Percentiles rank a stretch among this genome's conserved stretches.
These are phyloP conservation scores for Piromyces finnis DNA, from an alignment of 192 early-diverging fungal genomes.

Conservation along the genomic window DNA sequence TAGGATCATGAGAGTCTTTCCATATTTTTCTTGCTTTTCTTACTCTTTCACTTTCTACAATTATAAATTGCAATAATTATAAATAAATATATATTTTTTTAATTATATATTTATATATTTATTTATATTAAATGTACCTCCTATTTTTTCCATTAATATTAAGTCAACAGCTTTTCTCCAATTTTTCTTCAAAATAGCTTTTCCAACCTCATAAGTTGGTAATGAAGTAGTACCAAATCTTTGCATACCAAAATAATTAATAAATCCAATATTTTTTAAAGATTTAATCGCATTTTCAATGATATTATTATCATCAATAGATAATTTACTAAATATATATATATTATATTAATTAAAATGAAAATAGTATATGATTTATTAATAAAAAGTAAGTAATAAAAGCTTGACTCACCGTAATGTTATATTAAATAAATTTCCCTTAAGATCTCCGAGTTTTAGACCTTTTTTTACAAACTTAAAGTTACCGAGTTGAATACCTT, in stretches of 20 bases:
- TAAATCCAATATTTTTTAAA: conserved; percentile 58
- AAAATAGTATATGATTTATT: too few relatives aligned
- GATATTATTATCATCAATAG: conserved; percentile 20
- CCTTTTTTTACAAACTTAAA: conserved; percentile 40
- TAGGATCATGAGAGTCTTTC: conserved; percentile 5
- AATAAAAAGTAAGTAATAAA: not conserved
- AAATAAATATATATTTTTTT: too few relatives aligned
- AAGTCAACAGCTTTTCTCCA: conserved; percentile 58
- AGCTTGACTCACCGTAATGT: conserved; percentile 35
- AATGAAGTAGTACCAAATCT: conserved; percentile 79
- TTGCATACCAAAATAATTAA: conserved; percentile 99
- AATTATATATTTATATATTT: too few relatives aligned
- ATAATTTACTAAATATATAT: conserved; percentile 23
- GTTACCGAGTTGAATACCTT: conserved; percentile 52
- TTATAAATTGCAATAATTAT: too few relatives aligned
- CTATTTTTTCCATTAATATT: conserved; percentile 64
- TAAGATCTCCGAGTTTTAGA: conserved; percentile 65
- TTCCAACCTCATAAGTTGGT: conserved; percentile 63
- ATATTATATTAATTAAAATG: too few relatives aligned
- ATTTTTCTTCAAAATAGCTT: conserved; percentile 46
- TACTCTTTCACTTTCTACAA: conserved; percentile 46
- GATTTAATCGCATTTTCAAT: conserved; percentile 40
- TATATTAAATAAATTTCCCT: conserved; percentile 82
- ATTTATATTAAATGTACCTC: conserved; percentile 16
- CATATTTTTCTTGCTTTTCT: conserved; percentile 49